Evolutionary conservation across 116 monocot species (phyloP), one percentile per base, ranked within the genome.

Genomic region (Trichopus zeylanicus): DNA sequence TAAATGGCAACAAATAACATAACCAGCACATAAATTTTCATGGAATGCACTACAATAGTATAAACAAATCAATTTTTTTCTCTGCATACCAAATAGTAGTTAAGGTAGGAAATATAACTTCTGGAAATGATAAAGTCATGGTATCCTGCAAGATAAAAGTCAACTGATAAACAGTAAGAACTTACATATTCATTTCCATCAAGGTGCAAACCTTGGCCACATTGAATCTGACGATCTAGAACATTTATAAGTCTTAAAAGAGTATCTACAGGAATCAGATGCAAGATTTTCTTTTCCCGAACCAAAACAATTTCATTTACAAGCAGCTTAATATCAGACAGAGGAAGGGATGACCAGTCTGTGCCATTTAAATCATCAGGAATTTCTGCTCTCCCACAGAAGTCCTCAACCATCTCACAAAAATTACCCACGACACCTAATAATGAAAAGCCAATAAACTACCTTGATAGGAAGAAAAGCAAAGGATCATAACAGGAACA

Each of bases 141-240:
- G 12, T 16, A 42, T 15, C 2, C 42, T 42, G 1, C 16, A 42
- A 42, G n/a, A n/a, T 3, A 3, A 42, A 42, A 42, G 13, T n/a
- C 7, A 42, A n/a, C 42, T 18, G 16, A 42, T 42, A 13, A 13
- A 39, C n/a, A 42, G 30, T 15, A 31, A 55, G n/a, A 30, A 66
- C 87, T 87, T 84, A 99, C 99, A 76, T 81, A 73, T 55, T 85
- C 91, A 63, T 70, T 59, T 46, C 51, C 85, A 60, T 75, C 78
- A 46, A 99, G 42, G 12, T 85, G 92, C 57, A 88, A 72, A 59
- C 88, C 82, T 76, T 85, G 92, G 33, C 86, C 82, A 68, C 63
- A 78, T 62, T 78, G 84, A 59, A 99, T 88, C 66, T 85, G 92
- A 51, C 67, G 78, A 71, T 99, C 99, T 38, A 99, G 72, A 67